These are phyloP conservation scores for Glarea lozoyensis DNA, from an alignment of 495 filamentous ascomycete species.

Conservation along the genomic window DNA sequence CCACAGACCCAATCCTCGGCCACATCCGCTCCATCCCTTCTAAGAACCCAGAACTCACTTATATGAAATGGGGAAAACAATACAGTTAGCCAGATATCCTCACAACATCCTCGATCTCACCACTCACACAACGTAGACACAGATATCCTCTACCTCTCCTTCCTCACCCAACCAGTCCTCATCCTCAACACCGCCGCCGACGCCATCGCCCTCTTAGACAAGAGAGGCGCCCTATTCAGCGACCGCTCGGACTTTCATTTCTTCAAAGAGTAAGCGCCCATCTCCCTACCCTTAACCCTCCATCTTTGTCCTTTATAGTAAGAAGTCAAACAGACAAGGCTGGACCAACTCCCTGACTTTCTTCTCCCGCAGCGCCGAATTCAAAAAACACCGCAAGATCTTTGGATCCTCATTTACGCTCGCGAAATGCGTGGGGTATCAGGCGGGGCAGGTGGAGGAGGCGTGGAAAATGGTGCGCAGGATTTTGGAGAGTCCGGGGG, in stretches of 20 bases:
- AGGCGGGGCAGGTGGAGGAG: neutral
- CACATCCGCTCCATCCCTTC: neutral
- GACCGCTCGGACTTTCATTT: neutral
- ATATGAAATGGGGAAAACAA: conserved; percentile 5
- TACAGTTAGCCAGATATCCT: conserved; percentile 1
- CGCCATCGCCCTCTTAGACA: neutral
- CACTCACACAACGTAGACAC: neutral
- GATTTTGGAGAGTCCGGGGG: conserved; percentile 1
- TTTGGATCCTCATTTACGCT: neutral
- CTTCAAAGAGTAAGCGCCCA: conserved; percentile 1
- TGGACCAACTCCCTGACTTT: neutral
- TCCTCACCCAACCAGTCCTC: conserved; percentile 1
- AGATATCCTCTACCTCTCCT: conserved; percentile 2
- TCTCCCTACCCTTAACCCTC: no score
- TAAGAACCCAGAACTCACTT: conserved; percentile 4
- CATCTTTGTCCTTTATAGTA: no score
- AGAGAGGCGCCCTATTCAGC: neutral
- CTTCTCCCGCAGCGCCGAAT: neutral
- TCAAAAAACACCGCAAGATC: conserved; percentile 1
- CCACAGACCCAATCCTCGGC: conserved; percentile 3
- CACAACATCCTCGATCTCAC: neutral
- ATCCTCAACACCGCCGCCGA: conserved; percentile 3
- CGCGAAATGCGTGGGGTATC: neutral
- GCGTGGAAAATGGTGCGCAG: neutral
- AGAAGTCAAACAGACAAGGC: no score